Percentiles rank a stretch among this genome's conserved stretches.
These are phyloP conservation scores for Chaetomium olivaceum DNA, from an alignment of 2,329 filamentous ascomycete species.

Conservation along the genomic window DNA sequence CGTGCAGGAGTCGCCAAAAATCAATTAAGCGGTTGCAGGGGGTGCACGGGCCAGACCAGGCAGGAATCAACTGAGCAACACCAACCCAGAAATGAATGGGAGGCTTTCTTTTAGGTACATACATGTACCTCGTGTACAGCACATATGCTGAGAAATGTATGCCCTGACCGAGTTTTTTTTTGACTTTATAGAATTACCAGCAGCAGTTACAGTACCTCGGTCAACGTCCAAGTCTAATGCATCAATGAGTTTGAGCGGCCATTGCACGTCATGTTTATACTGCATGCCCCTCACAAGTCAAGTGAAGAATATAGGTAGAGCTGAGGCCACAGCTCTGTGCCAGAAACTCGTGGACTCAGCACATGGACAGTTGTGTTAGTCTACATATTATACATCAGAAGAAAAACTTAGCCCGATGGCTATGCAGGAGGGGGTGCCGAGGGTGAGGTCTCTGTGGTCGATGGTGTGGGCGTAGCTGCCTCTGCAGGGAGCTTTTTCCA, in stretches of 20 bases:
- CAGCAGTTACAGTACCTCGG: not conserved
- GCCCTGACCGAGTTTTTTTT: not conserved
- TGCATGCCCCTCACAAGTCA: too few relatives aligned
- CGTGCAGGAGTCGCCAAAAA: slow-evolving; percentile 15
- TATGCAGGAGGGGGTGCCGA: slow-evolving; percentile 40
- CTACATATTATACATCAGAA: slow-evolving; percentile 28
- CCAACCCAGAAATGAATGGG: not conserved
- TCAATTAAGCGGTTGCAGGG: slow-evolving; percentile 28
- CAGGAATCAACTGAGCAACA: not conserved
- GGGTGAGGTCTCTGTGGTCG: slow-evolving; percentile 35
- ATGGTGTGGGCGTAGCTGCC: slow-evolving; percentile 28
- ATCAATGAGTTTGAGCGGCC: too few relatives aligned
- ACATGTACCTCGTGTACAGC: not conserved
- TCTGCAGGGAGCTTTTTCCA: slow-evolving; percentile 63
- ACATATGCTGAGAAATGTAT: not conserved
- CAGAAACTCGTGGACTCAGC: not conserved
- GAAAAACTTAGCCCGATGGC: slow-evolving; percentile 20
- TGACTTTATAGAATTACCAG: not conserved
- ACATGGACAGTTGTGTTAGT: slow-evolving; percentile 19
- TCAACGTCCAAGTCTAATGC: too few relatives aligned
- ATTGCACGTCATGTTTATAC: too few relatives aligned
- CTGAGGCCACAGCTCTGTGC: too few relatives aligned
- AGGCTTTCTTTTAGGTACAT: not conserved
- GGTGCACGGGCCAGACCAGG: slow-evolving; percentile 27
- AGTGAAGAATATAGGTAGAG: too few relatives aligned